Percentiles rank a stretch among this genome's conserved stretches.
These are phyloP conservation scores for Talaromyces sp. DNA, from an alignment of 2,329 filamentous ascomycete genomes.

Conservation along the genomic window DNA sequence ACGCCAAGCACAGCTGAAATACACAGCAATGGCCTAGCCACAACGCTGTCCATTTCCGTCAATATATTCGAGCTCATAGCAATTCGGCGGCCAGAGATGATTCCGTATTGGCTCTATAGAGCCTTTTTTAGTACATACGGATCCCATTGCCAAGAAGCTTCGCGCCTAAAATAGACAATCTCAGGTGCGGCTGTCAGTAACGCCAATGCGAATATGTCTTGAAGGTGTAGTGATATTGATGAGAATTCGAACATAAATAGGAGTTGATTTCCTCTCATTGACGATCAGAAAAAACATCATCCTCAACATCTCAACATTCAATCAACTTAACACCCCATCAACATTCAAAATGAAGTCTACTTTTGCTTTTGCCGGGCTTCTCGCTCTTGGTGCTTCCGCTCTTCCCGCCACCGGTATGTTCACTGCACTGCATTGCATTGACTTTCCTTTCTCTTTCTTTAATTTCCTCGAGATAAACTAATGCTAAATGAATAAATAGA, in stretches of 20 bases:
- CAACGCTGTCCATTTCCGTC: not conserved
- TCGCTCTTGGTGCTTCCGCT: not conserved
- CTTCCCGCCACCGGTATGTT: not conserved
- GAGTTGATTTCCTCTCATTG: not conserved
- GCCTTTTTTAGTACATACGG: not conserved
- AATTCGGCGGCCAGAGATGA: no score
- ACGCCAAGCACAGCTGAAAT: not conserved
- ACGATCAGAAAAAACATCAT: not conserved
- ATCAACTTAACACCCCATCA: not conserved
- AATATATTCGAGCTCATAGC: not conserved
- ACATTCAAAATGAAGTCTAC: not conserved
- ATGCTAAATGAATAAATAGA: not conserved
- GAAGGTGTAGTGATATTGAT: not conserved
- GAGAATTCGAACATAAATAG: not conserved
- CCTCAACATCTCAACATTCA: no score
- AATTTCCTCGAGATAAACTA: not conserved
- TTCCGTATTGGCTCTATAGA: no score
- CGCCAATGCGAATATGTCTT: not conserved
- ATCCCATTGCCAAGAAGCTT: not conserved
- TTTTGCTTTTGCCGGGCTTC: not conserved
- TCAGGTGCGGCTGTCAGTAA: not conserved
- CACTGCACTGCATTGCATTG: not conserved
- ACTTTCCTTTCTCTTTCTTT: not conserved
- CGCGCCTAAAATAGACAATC: no score
- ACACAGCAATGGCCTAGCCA: not conserved